These are phyloP conservation scores for Phaeophleospora eucalypticola DNA, from an alignment of 2,329 filamentous ascomycete genomes.

Conservation along the genomic window DNA sequence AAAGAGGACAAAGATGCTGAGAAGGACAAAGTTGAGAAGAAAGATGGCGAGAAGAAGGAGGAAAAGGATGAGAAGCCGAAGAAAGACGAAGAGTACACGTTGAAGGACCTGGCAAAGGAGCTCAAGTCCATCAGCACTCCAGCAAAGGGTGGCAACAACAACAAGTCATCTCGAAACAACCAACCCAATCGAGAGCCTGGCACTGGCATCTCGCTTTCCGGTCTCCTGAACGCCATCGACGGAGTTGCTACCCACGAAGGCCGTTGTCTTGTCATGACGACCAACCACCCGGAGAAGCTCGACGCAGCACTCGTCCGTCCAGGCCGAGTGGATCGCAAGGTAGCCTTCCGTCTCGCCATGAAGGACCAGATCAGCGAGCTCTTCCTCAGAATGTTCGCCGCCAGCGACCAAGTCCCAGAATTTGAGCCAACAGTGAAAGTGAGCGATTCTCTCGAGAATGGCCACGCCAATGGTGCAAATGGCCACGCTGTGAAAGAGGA, in stretches of 20 bases:
- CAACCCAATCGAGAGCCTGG: slow-evolving; percentile 18
- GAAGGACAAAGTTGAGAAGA: slow-evolving; percentile 13
- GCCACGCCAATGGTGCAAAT: slow-evolving; percentile 13
- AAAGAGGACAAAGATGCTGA: slow-evolving; percentile 18
- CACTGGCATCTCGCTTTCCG: slow-evolving; percentile 71
- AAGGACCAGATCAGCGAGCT: slow-evolving; percentile 40
- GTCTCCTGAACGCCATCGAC: slow-evolving; percentile 78
- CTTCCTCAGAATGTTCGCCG: slow-evolving; percentile 38
- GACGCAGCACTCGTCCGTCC: slow-evolving; percentile 65
- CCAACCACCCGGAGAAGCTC: slow-evolving; percentile 68
- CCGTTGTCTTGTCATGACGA: slow-evolving; percentile 76
- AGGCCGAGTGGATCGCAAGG: slow-evolving; percentile 65
- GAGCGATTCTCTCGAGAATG: neutral
- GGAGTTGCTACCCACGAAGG: slow-evolving; percentile 77
- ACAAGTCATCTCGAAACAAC: slow-evolving; percentile 3
- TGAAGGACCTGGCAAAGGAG: slow-evolving; percentile 29
- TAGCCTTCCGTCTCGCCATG: slow-evolving; percentile 53
- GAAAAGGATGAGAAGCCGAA: slow-evolving; percentile 17
- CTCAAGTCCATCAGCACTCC: slow-evolving; percentile 20
- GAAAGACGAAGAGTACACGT: slow-evolving; percentile 26
- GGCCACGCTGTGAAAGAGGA: slow-evolving; percentile 8
- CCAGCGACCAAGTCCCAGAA: slow-evolving; percentile 20
- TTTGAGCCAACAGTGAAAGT: slow-evolving; percentile 8
- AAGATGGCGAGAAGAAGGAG: slow-evolving; percentile 10
- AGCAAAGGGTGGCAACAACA: slow-evolving; percentile 3